Conservation (phyloP, 345 rosid species). For the Citrus unshiu region DNA sequence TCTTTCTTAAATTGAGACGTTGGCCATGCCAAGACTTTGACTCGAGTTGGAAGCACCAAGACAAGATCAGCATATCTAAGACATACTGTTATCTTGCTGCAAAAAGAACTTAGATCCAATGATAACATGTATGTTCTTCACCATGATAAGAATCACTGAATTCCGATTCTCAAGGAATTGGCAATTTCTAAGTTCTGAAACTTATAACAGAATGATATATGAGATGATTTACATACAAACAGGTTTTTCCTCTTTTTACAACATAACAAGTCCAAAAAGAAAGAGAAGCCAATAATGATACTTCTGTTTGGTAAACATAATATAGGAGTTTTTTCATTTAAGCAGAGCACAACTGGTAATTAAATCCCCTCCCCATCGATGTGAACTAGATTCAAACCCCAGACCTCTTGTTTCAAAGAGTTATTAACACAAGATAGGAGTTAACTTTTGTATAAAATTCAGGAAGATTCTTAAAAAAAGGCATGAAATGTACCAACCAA, state of each 20-base stretch:
- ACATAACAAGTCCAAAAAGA: background rate
- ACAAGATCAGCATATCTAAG: slow-evolving; percentile 79
- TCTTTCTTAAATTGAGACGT: slow-evolving; percentile 50
- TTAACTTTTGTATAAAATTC: background rate
- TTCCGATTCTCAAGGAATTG: background rate
- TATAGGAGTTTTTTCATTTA: too few relatives aligned
- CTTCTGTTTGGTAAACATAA: background rate
- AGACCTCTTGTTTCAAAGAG: too few relatives aligned
- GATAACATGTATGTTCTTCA: background rate
- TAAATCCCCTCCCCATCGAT: too few relatives aligned
- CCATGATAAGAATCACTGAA: background rate
- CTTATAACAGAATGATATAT: background rate
- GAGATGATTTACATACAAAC: background rate
- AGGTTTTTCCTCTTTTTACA: background rate
- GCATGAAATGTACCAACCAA: slow-evolving; percentile 51
- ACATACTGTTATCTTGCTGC: slow-evolving; percentile 78
- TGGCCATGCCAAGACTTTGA: slow-evolving; percentile 82
- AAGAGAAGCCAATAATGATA: too few relatives aligned
- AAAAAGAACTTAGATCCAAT: slow-evolving; percentile 12
- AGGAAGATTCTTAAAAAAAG: background rate
- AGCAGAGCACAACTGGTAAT: too few relatives aligned
- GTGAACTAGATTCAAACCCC: too few relatives aligned
- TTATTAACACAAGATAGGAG: background rate
- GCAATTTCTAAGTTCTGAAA: background rate
- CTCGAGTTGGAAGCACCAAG: slow-evolving; percentile 73